A percentile compares a stretch with the other conserved stretches of the same genome.
These are phyloP conservation scores for Pinus albicaulis DNA, from an alignment of 75 land plant species.

Conservation along the genomic window DNA sequence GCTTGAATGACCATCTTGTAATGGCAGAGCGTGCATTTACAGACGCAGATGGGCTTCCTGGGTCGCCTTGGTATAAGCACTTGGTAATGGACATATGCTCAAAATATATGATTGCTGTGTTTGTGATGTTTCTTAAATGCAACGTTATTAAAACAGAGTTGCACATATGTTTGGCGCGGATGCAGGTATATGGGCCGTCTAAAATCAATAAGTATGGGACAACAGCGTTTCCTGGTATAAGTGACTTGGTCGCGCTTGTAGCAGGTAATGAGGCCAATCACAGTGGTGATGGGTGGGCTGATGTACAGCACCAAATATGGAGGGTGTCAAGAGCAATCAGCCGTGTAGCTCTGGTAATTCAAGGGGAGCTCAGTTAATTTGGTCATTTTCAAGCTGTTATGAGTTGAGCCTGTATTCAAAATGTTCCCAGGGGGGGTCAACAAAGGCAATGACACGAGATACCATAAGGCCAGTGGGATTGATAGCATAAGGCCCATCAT, in stretches of 20 bases:
- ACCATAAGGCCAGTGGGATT: no score
- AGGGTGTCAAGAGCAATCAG: slow-evolving; percentile 63
- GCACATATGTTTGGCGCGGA: no score
- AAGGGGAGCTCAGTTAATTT: slow-evolving; percentile 57
- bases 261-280: not conserved
- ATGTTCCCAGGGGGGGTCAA: no score
- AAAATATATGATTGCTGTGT: no score
- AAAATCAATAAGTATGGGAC: slow-evolving; percentile 54
- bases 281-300: slow-evolving; percentile 32
- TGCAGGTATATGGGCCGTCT: slow-evolving; percentile 78
- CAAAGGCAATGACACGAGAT: no score
- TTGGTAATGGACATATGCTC: slow-evolving; percentile 1
- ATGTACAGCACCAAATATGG: slow-evolving; percentile 79
- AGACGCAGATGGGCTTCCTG: slow-evolving; percentile 57
- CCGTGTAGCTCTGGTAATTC: slow-evolving; percentile 63
- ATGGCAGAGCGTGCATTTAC: slow-evolving; percentile 77
- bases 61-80: slow-evolving; percentile 78
- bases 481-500: no score
- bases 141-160: not conserved
- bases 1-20: slow-evolving; percentile 71
- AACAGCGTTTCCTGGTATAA: slow-evolving; percentile 66
- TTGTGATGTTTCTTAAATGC: no score
- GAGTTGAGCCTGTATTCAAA: no score
- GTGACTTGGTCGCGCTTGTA: slow-evolving; percentile 34
- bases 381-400: no score